A percentile compares a stretch with the other conserved stretches of the same genome.
These are phyloP conservation scores for Wallacemonas collosoma DNA, from an alignment of 208 protist species.

Conservation along the genomic window DNA sequence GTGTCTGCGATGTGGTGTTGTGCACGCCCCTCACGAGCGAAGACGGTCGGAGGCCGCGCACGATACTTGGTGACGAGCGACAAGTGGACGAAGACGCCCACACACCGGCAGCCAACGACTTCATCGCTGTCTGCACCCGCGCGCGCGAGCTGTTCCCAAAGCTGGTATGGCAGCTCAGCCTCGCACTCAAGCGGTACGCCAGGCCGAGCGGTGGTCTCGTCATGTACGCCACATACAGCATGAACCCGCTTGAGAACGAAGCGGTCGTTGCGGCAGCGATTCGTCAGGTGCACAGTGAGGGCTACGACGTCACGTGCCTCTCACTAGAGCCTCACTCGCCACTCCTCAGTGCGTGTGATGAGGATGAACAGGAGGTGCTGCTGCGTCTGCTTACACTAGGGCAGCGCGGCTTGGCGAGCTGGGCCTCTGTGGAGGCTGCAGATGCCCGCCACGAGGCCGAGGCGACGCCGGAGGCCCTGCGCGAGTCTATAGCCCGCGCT, in stretches of 20 bases:
- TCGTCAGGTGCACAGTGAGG: slow-evolving; percentile 19
- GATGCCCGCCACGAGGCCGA: slow-evolving; percentile 37
- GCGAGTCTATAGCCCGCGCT: slow-evolving; percentile 34
- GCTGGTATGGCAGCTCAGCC: slow-evolving; percentile 38
- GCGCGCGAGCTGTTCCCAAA: slow-evolving; percentile 45
- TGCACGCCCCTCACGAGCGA: slow-evolving; percentile 58
- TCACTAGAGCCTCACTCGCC: slow-evolving; percentile 17
- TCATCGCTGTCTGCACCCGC: slow-evolving; percentile 43
- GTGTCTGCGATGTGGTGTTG: slow-evolving; percentile 47
- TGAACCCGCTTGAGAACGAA: slow-evolving; percentile 96
- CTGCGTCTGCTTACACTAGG: slow-evolving; percentile 21
- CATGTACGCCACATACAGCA: slow-evolving; percentile 93
- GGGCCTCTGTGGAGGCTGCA: slow-evolving; percentile 59
- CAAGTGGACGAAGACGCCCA: background rate
- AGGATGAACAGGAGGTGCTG: slow-evolving; percentile 19
- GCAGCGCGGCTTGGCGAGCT: slow-evolving; percentile 42
- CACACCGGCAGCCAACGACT: slow-evolving; percentile 38
- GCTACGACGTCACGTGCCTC: slow-evolving; percentile 28
- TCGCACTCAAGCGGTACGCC: slow-evolving; percentile 35
- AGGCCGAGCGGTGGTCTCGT: slow-evolving; percentile 50
- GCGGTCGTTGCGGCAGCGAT: slow-evolving; percentile 88
- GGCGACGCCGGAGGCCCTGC: slow-evolving; percentile 28
- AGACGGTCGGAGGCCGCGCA: slow-evolving; percentile 65
- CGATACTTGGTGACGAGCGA: slow-evolving; percentile 1
- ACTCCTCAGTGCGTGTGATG: background rate